Evolutionary conservation across 805 yeast species (phyloP), one percentile per base, ranked within the genome.

Genomic region (Komagataella pastoris): DNA sequence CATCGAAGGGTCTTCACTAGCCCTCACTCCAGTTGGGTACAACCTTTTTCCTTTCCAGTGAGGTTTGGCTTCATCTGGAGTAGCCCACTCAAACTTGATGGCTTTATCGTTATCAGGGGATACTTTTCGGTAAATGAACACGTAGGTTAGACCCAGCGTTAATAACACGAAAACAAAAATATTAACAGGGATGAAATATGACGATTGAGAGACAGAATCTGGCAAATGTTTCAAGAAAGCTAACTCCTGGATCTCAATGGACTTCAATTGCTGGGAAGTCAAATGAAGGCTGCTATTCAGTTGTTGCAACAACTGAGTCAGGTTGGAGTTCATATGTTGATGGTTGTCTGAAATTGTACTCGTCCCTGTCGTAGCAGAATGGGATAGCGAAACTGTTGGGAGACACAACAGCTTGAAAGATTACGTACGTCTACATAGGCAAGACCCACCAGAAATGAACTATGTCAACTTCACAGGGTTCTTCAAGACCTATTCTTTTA

Each of bases 11-110:
- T 85, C 89, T 21, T 75, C 76, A 2, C 76, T 74, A 52, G 79
- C 77, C 48, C 70, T 69, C 3, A 87, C 72, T 12, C 80, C 70
- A 12, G 84, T 76, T 0, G 88, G 83, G 50, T 78, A 76, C 40
- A 88, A 71, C 50, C 96, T 71, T 59, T 80, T 84, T 6, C 96
- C 96, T 65, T 89, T 89, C 97, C 97, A 90, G 62, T 88, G 91
- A 3, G 89, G 88, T 62, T 81, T 75, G 30, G 95, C 88, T 60
- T 84, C 88, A 54, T 77, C 85, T 2, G 95, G 95, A 30, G 80
- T 68, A 3, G 80, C 75, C 17, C 82, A 61, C 47, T 72, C 73
- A 58, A 82, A 70, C 56, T 77, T 79, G 17, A 66, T 53, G 8
- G 77, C 70, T 40, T 60, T 66, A 46, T 68, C 21, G 30, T 46